Evolutionary conservation across 2,329 filamentous ascomycete species (phyloP).

Genomic region (Stemphylium beticola): DNA sequence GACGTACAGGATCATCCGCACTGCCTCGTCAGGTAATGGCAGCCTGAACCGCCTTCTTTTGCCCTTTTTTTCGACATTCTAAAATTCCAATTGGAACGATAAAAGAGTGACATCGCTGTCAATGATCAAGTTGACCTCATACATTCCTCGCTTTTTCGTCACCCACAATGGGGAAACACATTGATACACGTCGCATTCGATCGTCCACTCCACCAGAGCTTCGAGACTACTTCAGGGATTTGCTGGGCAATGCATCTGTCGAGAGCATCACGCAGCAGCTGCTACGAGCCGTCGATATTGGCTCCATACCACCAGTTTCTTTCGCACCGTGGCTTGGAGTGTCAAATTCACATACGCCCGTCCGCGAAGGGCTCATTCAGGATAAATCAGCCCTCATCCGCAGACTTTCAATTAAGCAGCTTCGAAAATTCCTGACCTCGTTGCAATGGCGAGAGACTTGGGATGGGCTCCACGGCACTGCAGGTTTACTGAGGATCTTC

Average conservation of each 20-base stretch:
- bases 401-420: conserved; percentile 22
- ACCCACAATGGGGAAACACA: neutral
- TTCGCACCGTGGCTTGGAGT: conserved; percentile 37
- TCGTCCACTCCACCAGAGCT: conserved; percentile 6
- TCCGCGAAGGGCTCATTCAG: conserved; percentile 30
- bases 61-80: too few species aligned
- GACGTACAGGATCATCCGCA: neutral
- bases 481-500: conserved; percentile 33
- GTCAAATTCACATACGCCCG: conserved; percentile 20
- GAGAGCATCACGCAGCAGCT: conserved; percentile 13
- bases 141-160: too few species aligned
- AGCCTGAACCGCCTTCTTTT: neutral
- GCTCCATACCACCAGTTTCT: conserved; percentile 24
- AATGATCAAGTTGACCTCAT: too few species aligned
- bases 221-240: conserved; percentile 12
- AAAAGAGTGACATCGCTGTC: too few species aligned
- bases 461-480: conserved; percentile 34
- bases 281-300: conserved; percentile 16
- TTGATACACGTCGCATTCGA: conserved; percentile 17
- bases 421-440: conserved; percentile 25
- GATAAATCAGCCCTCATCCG: conserved; percentile 31
- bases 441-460: conserved; percentile 32
- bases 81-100: too few species aligned
- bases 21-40: neutral
- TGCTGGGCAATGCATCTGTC: neutral